Evolutionary conservation across 176 grass and related monocot species (phyloP), one percentile per base, ranked within the genome.

Genomic region (Triticum turgidum): DNA sequence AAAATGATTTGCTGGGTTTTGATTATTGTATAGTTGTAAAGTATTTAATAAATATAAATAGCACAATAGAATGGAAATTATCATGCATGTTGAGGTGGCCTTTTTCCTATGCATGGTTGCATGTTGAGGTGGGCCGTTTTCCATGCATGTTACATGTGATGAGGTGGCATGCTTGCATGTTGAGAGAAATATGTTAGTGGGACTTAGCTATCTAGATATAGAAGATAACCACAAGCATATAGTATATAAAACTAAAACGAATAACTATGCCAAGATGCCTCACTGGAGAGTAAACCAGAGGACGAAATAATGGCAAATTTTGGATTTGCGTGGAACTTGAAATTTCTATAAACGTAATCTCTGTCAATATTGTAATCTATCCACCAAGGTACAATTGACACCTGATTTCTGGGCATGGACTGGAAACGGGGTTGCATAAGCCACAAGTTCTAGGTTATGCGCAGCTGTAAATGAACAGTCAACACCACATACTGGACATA

Each of bases 171-270:
- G 15, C 51, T 54, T 54, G 51, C 15, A 18, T 54, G 51, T 54
- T 18, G 51, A 18, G 5, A 54, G 51, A 54, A 54, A 54, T 54
- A 54, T 1, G 15, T 54, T 54, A 54, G 51, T 54, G 51, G 51
- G 51, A 54, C 5, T 15, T 54, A 54, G 51, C 51, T 18, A 7
- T 54, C 15, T 54, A 54, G 51, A 54, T 54, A 54, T 18, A 54
- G 15, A 54, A 54, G 51, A 54, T 49, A 64, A 67, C 56, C 24
- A 61, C 18, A 83, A 78, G 70, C 61, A 81, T 17, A 68, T 17
- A 68, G 17, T 76, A 82, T 24, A 83, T 42, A 56, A 87, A 79
- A 42, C 65, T 73, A 80, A 52, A 15, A 80, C 45, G 73, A 69
- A 76, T 82, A 49, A 49, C 35, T 65, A 74, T 83, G 63, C 22